Percentiles rank a stretch among this genome's conserved stretches.
phyloP scores from a whole-genome alignment of 768 basidiomycete species.

The Russula sp. region DNA sequence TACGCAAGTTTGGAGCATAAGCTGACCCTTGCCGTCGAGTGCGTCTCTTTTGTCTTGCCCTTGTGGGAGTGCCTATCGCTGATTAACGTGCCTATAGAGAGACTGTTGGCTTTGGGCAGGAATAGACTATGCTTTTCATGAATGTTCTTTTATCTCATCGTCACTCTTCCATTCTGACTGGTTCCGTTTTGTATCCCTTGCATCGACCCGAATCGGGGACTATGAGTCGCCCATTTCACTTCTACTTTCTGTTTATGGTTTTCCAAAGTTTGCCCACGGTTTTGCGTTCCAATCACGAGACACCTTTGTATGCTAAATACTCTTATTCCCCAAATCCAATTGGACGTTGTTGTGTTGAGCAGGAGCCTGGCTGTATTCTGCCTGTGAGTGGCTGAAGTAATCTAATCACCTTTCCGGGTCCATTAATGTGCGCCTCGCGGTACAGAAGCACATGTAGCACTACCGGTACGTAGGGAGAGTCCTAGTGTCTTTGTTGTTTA shows the following conservation, averaged over 20 bases:
- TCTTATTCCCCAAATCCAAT: not conserved
- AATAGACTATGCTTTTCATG: slow-evolving; percentile 36
- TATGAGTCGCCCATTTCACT: not conserved
- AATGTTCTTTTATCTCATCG: not conserved
- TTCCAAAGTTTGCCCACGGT: not conserved
- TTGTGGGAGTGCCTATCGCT: slow-evolving; percentile 1
- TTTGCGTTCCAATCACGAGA: not conserved
- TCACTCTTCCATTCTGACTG: not conserved
- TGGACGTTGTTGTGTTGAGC: not conserved
- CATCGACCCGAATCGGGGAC: not conserved
- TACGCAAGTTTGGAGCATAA: slow-evolving; percentile 93
- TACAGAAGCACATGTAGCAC: too few species aligned
- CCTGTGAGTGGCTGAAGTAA: not conserved
- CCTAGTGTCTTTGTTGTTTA: too few species aligned
- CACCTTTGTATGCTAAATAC: slow-evolving; percentile 6
- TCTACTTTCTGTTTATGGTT: not conserved
- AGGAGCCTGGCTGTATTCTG: not conserved
- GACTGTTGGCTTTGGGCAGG: slow-evolving; percentile 91
- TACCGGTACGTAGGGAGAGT: too few species aligned
- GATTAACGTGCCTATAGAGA: slow-evolving; percentile 44
- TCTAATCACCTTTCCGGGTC: too few species aligned
- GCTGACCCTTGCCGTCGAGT: slow-evolving; percentile 91
- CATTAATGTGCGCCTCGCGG: too few species aligned
- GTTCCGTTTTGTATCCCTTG: not conserved
- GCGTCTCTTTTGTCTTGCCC: slow-evolving; percentile 32